Evolutionary conservation across 305 asterid species (phyloP).

Genomic region (Petunia hybrid): DNA sequence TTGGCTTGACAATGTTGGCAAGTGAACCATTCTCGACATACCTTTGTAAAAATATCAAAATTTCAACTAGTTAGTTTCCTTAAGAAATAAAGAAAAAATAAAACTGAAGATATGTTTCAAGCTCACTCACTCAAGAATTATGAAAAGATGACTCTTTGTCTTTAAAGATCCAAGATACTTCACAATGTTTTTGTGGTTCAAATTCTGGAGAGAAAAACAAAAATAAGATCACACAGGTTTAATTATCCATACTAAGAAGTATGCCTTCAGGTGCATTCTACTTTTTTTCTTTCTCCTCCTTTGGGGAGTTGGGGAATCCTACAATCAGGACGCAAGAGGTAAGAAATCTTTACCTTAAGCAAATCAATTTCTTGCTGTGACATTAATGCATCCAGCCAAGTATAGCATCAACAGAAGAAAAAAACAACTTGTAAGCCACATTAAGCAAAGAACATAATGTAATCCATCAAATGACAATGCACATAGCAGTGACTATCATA

Average conservation of each 20-base stretch:
- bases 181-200: constrained; percentile 96
- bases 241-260: neutral
- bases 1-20: constrained; percentile 96
- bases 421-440: constrained; percentile 44
- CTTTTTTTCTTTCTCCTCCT: constrained; percentile 13
- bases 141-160: constrained; percentile 96
- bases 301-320: constrained; percentile 10
- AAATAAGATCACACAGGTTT: constrained; percentile 23
- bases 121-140: constrained; percentile 70
- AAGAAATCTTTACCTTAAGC: constrained; percentile 68
- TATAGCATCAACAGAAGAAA: constrained; percentile 44
- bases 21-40: constrained; percentile 95
- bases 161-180: constrained; percentile 94
- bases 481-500: constrained; percentile 22
- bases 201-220: constrained; percentile 60
- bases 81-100: constrained; percentile 12
- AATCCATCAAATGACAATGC: constrained; percentile 11
- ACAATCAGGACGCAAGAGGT: constrained; percentile 14
- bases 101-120: constrained; percentile 25
- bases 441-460: constrained; percentile 18
- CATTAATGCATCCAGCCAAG: constrained; percentile 43
- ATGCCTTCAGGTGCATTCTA: constrained; percentile 25
- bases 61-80: constrained; percentile 25
- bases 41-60: constrained; percentile 48
- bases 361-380: constrained; percentile 95